Conservation (phyloP, 169 alveolate species). For the Theileria equi region DNA sequence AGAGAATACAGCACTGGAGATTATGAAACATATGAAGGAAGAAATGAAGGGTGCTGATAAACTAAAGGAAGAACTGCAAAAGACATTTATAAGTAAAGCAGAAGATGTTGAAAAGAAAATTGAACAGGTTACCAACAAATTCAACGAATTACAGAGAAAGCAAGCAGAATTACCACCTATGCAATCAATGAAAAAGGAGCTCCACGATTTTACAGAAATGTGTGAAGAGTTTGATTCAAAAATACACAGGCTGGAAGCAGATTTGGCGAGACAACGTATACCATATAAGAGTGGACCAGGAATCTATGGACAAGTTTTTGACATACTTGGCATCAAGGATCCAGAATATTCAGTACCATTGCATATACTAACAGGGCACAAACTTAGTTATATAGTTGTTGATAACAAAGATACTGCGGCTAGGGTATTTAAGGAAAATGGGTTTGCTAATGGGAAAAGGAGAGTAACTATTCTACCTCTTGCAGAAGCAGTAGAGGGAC, state of each 20-base stretch:
- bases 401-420: slow-evolving; percentile 64
- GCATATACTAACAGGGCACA: slow-evolving; percentile 66
- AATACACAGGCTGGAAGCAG: slow-evolving; percentile 31
- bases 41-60: slow-evolving; percentile 31
- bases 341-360: slow-evolving; percentile 60
- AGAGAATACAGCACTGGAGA: slow-evolving; percentile 58
- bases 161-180: not conserved
- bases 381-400: slow-evolving; percentile 65
- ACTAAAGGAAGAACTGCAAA: too few relatives aligned
- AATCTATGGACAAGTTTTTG: slow-evolving; percentile 70
- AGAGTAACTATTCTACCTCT: slow-evolving; percentile 74
- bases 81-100: slow-evolving; percentile 3
- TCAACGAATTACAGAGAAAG: not conserved
- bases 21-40: slow-evolving; percentile 43
- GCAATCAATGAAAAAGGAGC: not conserved
- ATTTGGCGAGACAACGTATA: slow-evolving; percentile 11
- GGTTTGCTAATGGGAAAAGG: slow-evolving; percentile 36
- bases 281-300: slow-evolving; percentile 8
- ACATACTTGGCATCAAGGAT: slow-evolving; percentile 49
- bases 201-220: not conserved
- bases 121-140: slow-evolving; percentile 6
- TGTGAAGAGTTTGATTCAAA: not conserved
- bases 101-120: slow-evolving; percentile 12
- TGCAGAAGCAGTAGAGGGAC: slow-evolving; percentile 57
- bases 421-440: slow-evolving; percentile 62